A percentile compares a stretch with the other conserved stretches of the same genome.
These are phyloP conservation scores for Botrytis cinerea DNA, from an alignment of 2,329 filamentous ascomycete genomes.

Conservation along the genomic window DNA sequence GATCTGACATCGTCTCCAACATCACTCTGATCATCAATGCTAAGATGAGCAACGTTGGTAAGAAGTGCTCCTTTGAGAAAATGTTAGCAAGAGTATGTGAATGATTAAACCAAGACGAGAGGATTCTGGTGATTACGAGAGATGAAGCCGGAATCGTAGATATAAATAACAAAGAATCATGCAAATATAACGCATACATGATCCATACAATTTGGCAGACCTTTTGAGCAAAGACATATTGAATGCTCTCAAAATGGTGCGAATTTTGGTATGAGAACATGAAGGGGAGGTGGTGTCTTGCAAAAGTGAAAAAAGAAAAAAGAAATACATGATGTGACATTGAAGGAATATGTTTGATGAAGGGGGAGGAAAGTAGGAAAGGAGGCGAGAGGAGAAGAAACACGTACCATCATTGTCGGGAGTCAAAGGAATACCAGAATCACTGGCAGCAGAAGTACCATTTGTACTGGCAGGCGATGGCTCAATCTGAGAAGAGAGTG, in stretches of 20 bases:
- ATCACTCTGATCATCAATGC: constrained; percentile 28
- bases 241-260: neutral
- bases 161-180: neutral
- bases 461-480: constrained; percentile 37
- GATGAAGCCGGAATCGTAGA: neutral
- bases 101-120: neutral
- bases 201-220: neutral
- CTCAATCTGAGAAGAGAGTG: constrained; percentile 24
- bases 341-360: neutral
- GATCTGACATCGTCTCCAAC: constrained; percentile 26
- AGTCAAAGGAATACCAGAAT: constrained; percentile 31
- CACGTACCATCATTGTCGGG: constrained; percentile 32
- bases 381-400: neutral
- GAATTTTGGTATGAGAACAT: neutral
- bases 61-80: constrained; percentile 26
- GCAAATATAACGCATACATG: neutral
- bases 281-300: neutral
- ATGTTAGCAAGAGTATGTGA: constrained; percentile 3
- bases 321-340: neutral
- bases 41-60: constrained; percentile 24
- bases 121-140: too few species aligned
- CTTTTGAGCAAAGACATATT: neutral
- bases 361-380: neutral
- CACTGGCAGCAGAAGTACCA: constrained; percentile 33
- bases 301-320: neutral